A percentile compares a stretch with the other conserved stretches of the same genome.
These are phyloP conservation scores for Cytospora piceicola DNA, from an alignment of 2,329 filamentous ascomycete species.

Conservation along the genomic window DNA sequence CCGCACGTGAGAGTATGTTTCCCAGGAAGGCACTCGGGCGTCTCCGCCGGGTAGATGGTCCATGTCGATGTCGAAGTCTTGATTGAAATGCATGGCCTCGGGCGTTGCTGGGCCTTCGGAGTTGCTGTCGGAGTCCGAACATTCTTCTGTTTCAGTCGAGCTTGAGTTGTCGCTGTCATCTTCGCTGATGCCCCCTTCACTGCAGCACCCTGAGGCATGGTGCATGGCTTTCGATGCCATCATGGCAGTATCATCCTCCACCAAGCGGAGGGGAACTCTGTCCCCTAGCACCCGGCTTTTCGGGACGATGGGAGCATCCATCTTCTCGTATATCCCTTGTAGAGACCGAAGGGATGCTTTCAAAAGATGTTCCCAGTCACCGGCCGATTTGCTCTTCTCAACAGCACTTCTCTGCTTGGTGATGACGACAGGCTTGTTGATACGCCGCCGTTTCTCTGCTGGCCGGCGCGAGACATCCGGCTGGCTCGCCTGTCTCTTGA, in stretches of 20 bases:
- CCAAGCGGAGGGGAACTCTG: slow-evolving; percentile 13
- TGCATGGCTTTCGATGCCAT: slow-evolving; percentile 26
- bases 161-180: slow-evolving; percentile 20
- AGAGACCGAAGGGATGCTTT: slow-evolving; percentile 17
- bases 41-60: not conserved
- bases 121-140: slow-evolving; percentile 14
- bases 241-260: slow-evolving; percentile 9
- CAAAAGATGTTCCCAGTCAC: slow-evolving; percentile 26
- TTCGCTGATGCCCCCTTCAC: slow-evolving; percentile 10
- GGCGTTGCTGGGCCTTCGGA: slow-evolving; percentile 26
- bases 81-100: slow-evolving; percentile 16
- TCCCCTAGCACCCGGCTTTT: slow-evolving; percentile 9
- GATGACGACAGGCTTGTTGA: slow-evolving; percentile 12
- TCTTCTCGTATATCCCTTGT: slow-evolving; percentile 22
- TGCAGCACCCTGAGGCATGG: slow-evolving; percentile 25
- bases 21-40: not conserved
- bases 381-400: slow-evolving; percentile 11
- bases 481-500: slow-evolving; percentile 20
- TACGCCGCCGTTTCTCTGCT: slow-evolving; percentile 16
- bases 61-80: slow-evolving; percentile 20
- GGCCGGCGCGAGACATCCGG: slow-evolving; percentile 7
- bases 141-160: slow-evolving; percentile 20
- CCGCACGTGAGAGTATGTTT: not conserved
- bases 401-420: slow-evolving; percentile 17
- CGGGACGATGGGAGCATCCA: slow-evolving; percentile 2